Evolutionary conservation across 768 basidiomycete species (phyloP).

Genomic region (Cyclocybe aegerita): DNA sequence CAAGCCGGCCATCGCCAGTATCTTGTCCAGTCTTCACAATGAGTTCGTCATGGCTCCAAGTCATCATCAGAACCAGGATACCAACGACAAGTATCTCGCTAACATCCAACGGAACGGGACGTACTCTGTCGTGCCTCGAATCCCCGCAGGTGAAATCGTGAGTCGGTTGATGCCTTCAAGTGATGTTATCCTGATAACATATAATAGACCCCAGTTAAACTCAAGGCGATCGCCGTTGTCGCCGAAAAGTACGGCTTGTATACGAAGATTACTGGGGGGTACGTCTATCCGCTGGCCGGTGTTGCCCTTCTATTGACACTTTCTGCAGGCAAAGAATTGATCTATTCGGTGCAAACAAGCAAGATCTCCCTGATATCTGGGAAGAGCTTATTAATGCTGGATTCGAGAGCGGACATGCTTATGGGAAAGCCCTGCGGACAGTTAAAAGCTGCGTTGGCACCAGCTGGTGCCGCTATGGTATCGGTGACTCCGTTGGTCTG

Average conservation of each 20-base stretch:
- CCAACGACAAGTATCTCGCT: slow-evolving; percentile 68
- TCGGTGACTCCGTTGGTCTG: slow-evolving; percentile 75
- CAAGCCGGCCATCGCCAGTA: slow-evolving; percentile 64
- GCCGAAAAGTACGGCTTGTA: slow-evolving; percentile 69
- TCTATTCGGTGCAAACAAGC: slow-evolving; percentile 68
- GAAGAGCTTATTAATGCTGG: slow-evolving; percentile 62
- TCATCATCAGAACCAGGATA: slow-evolving; percentile 72
- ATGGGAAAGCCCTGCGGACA: slow-evolving; percentile 68
- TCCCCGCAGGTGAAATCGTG: slow-evolving; percentile 63
- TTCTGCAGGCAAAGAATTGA: slow-evolving; percentile 59
- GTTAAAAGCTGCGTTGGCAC: slow-evolving; percentile 81
- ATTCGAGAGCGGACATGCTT: slow-evolving; percentile 77
- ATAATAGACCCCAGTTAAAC: slow-evolving; percentile 56
- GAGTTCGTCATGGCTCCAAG: slow-evolving; percentile 61
- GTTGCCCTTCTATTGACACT: background rate
- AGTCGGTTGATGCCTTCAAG: background rate
- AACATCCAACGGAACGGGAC: slow-evolving; percentile 75
- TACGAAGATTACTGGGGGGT: slow-evolving; percentile 41
- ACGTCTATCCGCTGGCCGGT: background rate
- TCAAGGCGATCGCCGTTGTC: slow-evolving; percentile 63
- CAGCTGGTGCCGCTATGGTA: slow-evolving; percentile 64
- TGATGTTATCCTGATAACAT: background rate
- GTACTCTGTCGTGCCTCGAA: slow-evolving; percentile 70
- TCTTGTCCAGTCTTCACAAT: slow-evolving; percentile 50
- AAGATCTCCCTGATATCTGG: slow-evolving; percentile 69